Base-by-base conservation (phyloP, 1,139 yeast species). In the Scheffersomyces insectosa region DNA sequence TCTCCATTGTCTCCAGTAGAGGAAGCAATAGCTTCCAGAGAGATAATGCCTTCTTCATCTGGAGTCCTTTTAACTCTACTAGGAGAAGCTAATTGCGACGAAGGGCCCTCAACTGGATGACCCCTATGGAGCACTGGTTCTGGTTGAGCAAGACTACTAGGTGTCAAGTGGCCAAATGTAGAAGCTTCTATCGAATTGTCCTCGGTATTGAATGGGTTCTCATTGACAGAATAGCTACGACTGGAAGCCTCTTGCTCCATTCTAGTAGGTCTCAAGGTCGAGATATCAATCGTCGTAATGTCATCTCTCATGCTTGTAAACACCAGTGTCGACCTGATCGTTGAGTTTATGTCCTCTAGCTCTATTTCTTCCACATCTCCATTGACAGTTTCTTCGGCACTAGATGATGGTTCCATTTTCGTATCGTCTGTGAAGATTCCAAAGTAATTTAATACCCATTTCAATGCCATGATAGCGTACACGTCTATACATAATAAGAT, bases 401-500 rank as follows among this genome's bases (percentile, higher is more conserved):
- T 14, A 20, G 11, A 14, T 8, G 20, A 10, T 5, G n/a, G 7
- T 11, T 31, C 23, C 13, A 14, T 55, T 32, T 2, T 68, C 65
- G 38, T 23, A 30, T 40, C 50, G 33, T 42, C 43, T 12, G 38
- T 40, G 28, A 52, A 49, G 14, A 55, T 42, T 8, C 65, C 65
- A 27, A 62, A 42, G 5, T 39, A 35, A 12, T 39, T 47, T 39
- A 69, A 56, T 1, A 59, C 25, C 50, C 60, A 53, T 45, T 63
- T 63, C 33, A 72, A 54, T 3, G 59, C 53, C 37, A 60, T 49
- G 28, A 61, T 80, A 64, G 68, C 54, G 47, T 69, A 70, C 1
- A 72, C 70, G 56, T 73, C 66, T 13, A 76, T 57, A 1, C 73
- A 70, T 59, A 82, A 73, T 43, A 84, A 72, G 3, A 71, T 58